A percentile compares a stretch with the other conserved stretches of the same genome.
These are phyloP conservation scores for Baorangia bicolor DNA, from an alignment of 768 basidiomycete genomes.

Conservation along the genomic window DNA sequence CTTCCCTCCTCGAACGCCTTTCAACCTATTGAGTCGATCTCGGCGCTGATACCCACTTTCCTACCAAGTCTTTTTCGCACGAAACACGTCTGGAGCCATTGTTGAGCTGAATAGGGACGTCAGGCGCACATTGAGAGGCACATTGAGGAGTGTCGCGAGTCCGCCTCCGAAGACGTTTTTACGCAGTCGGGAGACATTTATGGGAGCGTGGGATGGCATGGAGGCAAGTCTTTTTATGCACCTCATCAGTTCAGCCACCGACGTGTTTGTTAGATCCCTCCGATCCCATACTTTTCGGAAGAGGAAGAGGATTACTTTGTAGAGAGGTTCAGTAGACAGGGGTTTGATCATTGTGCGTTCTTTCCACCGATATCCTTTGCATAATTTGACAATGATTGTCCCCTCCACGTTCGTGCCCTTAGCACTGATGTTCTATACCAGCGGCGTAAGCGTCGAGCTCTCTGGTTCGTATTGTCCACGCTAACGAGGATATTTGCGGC, in stretches of 20 bases:
- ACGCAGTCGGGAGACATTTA: conserved; percentile 44
- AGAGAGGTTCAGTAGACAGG: too few species aligned
- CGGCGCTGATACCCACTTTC: conserved; percentile 48
- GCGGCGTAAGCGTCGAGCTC: too few species aligned
- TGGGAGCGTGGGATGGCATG: conserved; percentile 49
- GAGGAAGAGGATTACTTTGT: too few species aligned
- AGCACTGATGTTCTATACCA: too few species aligned
- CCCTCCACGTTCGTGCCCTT: neutral
- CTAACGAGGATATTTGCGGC: neutral
- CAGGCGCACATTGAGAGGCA: too few species aligned
- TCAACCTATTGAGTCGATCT: conserved; percentile 42
- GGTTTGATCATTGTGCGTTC: conserved; percentile 52
- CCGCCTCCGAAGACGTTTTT: conserved; percentile 49
- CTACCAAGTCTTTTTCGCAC: conserved; percentile 66
- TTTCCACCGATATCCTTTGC: neutral
- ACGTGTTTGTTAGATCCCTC: conserved; percentile 44
- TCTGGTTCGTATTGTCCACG: too few species aligned
- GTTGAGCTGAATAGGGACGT: too few species aligned
- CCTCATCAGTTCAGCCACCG: neutral
- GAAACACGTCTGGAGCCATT: too few species aligned
- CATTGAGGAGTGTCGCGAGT: too few species aligned
- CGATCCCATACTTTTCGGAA: too few species aligned
- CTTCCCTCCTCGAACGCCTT: conserved; percentile 47
- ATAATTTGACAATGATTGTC: neutral
- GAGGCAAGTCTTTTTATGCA: neutral